Percentiles rank a stretch among this genome's conserved stretches.
These are phyloP conservation scores for Colletotrichum godetiae DNA, from an alignment of 2,329 filamentous ascomycete species.

Conservation along the genomic window DNA sequence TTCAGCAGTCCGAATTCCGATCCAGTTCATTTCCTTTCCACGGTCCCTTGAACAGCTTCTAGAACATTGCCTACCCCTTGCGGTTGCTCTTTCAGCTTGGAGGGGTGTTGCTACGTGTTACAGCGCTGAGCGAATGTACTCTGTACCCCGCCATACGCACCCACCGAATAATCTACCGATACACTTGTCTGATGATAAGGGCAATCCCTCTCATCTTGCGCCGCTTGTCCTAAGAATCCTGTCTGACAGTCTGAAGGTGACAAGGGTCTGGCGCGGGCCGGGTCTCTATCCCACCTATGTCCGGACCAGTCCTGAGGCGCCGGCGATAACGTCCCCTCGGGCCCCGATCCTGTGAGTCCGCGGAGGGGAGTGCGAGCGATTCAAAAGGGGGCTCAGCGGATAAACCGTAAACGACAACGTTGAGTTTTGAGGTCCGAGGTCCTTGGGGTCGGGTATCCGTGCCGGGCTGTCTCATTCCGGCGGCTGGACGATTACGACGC, in stretches of 20 bases:
- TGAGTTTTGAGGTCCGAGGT: background rate
- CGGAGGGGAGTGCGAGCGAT: background rate
- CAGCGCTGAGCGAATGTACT: background rate
- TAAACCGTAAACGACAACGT: background rate
- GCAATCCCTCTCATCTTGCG: background rate
- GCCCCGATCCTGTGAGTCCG: background rate
- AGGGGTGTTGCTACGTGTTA: background rate
- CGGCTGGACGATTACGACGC: background rate
- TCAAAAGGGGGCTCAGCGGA: background rate
- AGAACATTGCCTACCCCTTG: background rate
- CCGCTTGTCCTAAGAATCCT: too few relatives aligned
- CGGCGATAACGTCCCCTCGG: background rate
- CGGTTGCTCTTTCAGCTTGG: background rate
- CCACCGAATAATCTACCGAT: background rate
- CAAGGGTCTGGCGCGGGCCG: background rate
- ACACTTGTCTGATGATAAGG: background rate
- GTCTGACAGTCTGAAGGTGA: background rate
- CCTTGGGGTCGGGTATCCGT: background rate
- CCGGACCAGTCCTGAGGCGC: background rate
- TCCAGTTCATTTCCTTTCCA: conserved; percentile 18
- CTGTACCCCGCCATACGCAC: background rate
- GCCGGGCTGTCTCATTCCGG: background rate
- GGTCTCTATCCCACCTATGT: background rate
- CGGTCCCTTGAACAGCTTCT: background rate
- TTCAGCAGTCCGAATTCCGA: conserved; percentile 28